These are phyloP conservation scores for Nakaseomyces delphensis DNA, from an alignment of 1,139 yeast genomes.

Conservation along the genomic window DNA sequence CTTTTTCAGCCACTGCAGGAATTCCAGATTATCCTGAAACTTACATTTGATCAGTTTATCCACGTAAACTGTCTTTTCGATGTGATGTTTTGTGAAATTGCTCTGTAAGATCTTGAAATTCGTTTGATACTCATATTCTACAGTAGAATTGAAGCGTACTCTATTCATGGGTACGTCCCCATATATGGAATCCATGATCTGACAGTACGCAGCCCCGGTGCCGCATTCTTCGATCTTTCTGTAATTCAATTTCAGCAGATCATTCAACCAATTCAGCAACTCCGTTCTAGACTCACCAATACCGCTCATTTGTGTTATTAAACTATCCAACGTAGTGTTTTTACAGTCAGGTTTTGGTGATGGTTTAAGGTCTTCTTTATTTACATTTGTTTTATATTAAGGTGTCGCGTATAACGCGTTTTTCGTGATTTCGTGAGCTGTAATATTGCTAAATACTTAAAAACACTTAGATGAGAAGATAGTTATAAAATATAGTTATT, in stretches of 20 bases:
- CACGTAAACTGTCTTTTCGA: slow-evolving; percentile 71
- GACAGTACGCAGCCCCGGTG: slow-evolving; percentile 91
- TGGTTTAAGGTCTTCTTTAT: slow-evolving; percentile 3
- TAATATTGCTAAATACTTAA: background rate
- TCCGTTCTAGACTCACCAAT: slow-evolving; percentile 76
- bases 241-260: slow-evolving; percentile 53
- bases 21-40: slow-evolving; percentile 88
- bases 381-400: background rate
- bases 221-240: slow-evolving; percentile 90
- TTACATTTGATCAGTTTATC: slow-evolving; percentile 77
- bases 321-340: too few relatives aligned
- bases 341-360: background rate
- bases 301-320: too few relatives aligned
- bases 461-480: too few relatives aligned
- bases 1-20: slow-evolving; percentile 83
- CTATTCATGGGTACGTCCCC: slow-evolving; percentile 73
- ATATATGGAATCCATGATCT: slow-evolving; percentile 75
- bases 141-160: slow-evolving; percentile 59
- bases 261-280: slow-evolving; percentile 76
- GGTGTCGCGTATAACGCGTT: background rate
- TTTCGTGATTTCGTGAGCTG: background rate
- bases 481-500: too few relatives aligned
- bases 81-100: slow-evolving; percentile 58
- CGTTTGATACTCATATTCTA: slow-evolving; percentile 68
- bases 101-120: slow-evolving; percentile 83